Evolutionary conservation across 2,329 filamentous ascomycete genomes (phyloP), one percentile per base, ranked within the genome.

Genomic region (Cladophialophora carrionii): DNA sequence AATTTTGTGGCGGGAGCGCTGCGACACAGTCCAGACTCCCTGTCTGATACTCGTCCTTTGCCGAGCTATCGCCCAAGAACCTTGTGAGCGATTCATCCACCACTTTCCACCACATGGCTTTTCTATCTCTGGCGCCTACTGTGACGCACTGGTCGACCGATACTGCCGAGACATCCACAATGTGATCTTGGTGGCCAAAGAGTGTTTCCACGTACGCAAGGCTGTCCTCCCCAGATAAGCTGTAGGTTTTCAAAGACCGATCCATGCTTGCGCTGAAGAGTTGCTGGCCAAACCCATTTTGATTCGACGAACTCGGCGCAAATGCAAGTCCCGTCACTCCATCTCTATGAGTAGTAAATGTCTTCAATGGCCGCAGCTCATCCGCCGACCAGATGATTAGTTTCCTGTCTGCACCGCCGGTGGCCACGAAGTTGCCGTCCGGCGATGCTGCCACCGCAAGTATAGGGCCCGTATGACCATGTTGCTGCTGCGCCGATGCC

Each of bases 171-270:
- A 99, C 86, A 73, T 92, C 91, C 43, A 94, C 84, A 4, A 98
- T 90, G 69, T 91, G 85, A 75, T 98, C 94, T 75, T 97, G 94
- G 78, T 99, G 95, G 52, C 95, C 95, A 74, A 97, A 98, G 0
- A 99, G 83, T 0, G 94, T 98, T 78, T 99, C 95, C 32, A 97
- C 87, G 74, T 98, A 99, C 53, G 94, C 92, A 67, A 96, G 84
- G 76, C 96, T 92, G 72, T 96, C 90, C 4, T 76, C 72, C 41
- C 78, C 80, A 5, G 68, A 68, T 51, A 97, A 81, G 71, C 90
- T 94, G 92, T 94, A 99, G 34, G 96, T 90, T 78, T 98, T 98
- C 75, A 99, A 89, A 2, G 94, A 96, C 49, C 95, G 87, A 78
- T 99, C 95, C 73, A 89, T 90, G 61, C 91, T 95, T 64, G 90